These are phyloP conservation scores for Metarhizium album DNA, from an alignment of 2,329 filamentous ascomycete genomes.

Conservation along the genomic window DNA sequence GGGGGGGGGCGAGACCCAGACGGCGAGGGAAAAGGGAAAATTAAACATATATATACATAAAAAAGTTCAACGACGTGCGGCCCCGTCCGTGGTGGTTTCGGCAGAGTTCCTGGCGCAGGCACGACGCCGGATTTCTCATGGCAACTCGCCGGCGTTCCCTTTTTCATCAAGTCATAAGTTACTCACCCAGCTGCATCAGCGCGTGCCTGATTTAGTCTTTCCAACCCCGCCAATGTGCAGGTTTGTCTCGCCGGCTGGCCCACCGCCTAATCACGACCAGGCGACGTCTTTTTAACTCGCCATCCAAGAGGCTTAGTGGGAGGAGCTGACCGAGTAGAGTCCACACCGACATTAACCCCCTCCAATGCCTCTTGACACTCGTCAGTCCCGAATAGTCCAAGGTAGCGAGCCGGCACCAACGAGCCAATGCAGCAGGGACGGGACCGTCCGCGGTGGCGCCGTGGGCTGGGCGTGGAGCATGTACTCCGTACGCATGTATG, in stretches of 20 bases:
- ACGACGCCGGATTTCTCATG: neutral
- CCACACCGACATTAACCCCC: neutral
- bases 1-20: neutral
- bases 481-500: too few relatives aligned
- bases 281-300: too few relatives aligned
- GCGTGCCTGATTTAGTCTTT: neutral
- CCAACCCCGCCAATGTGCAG: neutral
- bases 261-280: too few relatives aligned
- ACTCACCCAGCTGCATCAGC: too few relatives aligned
- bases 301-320: neutral
- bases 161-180: too few relatives aligned
- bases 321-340: neutral
- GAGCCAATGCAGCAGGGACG: neutral
- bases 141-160: neutral
- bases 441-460: too few relatives aligned
- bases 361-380: neutral
- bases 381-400: too few relatives aligned
- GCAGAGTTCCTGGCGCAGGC: too few relatives aligned
- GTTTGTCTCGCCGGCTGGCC: neutral
- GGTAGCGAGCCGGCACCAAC: neutral
- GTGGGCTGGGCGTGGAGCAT: too few relatives aligned
- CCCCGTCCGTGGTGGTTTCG: too few relatives aligned
- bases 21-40: neutral
- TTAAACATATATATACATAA: too few relatives aligned
- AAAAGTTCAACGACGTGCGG: too few relatives aligned